Evolutionary conservation across 2,329 filamentous ascomycete genomes (phyloP), one percentile per base, ranked within the genome.

Genomic region (Pseudocercospora vitis): DNA sequence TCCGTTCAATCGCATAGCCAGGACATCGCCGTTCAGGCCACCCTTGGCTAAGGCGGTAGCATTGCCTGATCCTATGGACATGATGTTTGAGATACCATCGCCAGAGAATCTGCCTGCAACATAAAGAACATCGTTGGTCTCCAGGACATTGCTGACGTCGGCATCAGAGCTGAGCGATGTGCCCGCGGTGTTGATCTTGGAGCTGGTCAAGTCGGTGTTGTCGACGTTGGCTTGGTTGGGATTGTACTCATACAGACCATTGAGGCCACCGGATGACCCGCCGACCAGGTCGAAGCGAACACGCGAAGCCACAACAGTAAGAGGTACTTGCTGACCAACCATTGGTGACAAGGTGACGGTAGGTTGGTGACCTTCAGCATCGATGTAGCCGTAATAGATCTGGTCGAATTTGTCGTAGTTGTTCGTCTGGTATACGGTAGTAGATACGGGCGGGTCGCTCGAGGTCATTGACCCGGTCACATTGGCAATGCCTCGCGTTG

Each of bases 321-420:
- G 76, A 51, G 81, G 77, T 1, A 78, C 73, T 28, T 84, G 73
- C 70, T 91, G 87, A 32, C 81, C 84, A 26, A 79, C 70, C 18
- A 83, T 76, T 3, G 92, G 88, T 0, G 83, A 80, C 39, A 99
- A 75, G 0, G 88, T 95, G 48, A 99, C 84, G 3, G 82, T 11
- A 92, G 90, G 35, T 85, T 85, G 77, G 96, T 96, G 16, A 80
- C 81, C 86, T 49, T 81, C 84, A 50, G 85, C 85, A 67, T 97
- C 90, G 50, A 99, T 84, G 61, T 84, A 84, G 42, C 91, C 94
- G 61, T 86, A 87, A 73, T 91, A 96, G 54, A 99, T 85, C 62
- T 89, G 85, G 68, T 99, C 94, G 67, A 95, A 97, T 72, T 99
- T 99, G 76, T 97, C 92, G 70, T 86, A 95, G 69, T 95, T 82